Evolutionary conservation across 2,329 filamentous ascomycete species (phyloP), one percentile per base, ranked within the genome.

Genomic region (Metarhizium anisopliae): DNA sequence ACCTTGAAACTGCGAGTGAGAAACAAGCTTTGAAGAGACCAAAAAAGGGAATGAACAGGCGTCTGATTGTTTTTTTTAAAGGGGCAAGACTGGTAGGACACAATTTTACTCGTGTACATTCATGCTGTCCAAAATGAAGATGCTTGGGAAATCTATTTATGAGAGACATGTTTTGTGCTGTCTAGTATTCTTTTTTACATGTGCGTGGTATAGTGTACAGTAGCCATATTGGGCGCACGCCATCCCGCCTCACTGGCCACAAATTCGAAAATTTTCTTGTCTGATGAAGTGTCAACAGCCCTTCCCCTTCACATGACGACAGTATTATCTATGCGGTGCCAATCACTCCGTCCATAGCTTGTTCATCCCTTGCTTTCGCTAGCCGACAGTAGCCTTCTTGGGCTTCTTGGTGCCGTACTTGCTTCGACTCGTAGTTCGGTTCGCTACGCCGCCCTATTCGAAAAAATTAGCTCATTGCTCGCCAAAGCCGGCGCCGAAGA

Each of bases 391-490:
- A 25, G 86, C 85, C 71, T 85, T 85, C 86, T 97, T 97, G 0
- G 94, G 93, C 78, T 96, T 97, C 85, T 99, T 99, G 52, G 94
- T 95, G 59, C 94, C 94, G 69, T 96, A 99, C 75, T 99, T 99
- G 67, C 91, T 96, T 66, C 94, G 82, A 71, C 89, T 90, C 25
- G 86, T 89, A 66, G 87, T 82, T 63, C 94, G 81, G 70, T 85
- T 94, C 25, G 85, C 86, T 61, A 99, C 94, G 78, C 94, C 94
- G 67, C 90, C 90, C 93, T 96, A 20, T 25, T 30, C 25, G 32
- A 16, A n/a, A n/a, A 32, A 36, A 53, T 67, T 40, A 68, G 62
- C 35, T 52, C 5, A 36, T 36, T 32, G 32, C 40, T 42, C 29
- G 29, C 29, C 29, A 47, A 7, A 16, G n/a, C 18, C 11, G 4